Conservation (phyloP, 495 filamentous ascomycete genomes). For the Hypoxylon trugodes region DNA sequence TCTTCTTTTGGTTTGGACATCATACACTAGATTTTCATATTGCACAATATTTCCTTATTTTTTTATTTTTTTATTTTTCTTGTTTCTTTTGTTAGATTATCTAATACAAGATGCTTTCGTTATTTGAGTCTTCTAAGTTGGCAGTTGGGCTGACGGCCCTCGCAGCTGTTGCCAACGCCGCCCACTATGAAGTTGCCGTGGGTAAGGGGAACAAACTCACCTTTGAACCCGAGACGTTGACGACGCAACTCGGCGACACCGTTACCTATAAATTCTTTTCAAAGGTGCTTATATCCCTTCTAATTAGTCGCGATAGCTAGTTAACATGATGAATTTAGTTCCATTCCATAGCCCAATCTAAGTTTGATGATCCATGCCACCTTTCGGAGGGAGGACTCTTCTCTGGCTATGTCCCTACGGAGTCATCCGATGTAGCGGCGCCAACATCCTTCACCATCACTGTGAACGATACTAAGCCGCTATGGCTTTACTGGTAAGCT, state of each 20-base stretch:
- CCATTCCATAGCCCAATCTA: slow-evolving; percentile 68
- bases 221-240: slow-evolving; percentile 47
- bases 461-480: slow-evolving; percentile 64
- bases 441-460: slow-evolving; percentile 62
- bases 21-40: too few relatives aligned
- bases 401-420: slow-evolving; percentile 56
- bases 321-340: slow-evolving; percentile 47
- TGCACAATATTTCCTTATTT: too few relatives aligned
- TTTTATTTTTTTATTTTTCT: too few relatives aligned
- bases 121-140: slow-evolving; percentile 33
- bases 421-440: slow-evolving; percentile 43
- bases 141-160: slow-evolving; percentile 41
- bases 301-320: background rate
- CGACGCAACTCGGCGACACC: slow-evolving; percentile 51
- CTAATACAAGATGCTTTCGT: slow-evolving; percentile 38
- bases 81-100: slow-evolving; percentile 1
- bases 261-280: slow-evolving; percentile 70
- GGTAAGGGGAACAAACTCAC: slow-evolving; percentile 49
- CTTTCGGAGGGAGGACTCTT: slow-evolving; percentile 59
- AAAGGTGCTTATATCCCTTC: slow-evolving; percentile 31
- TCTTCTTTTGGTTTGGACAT: too few relatives aligned
- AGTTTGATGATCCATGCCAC: slow-evolving; percentile 66
- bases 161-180: slow-evolving; percentile 41
- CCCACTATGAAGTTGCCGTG: slow-evolving; percentile 46
- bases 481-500: slow-evolving; percentile 66